Evolutionary conservation across 345 rosid genomes (phyloP), one percentile per base, ranked within the genome.

Genomic region (Sonneratia caseolaris): DNA sequence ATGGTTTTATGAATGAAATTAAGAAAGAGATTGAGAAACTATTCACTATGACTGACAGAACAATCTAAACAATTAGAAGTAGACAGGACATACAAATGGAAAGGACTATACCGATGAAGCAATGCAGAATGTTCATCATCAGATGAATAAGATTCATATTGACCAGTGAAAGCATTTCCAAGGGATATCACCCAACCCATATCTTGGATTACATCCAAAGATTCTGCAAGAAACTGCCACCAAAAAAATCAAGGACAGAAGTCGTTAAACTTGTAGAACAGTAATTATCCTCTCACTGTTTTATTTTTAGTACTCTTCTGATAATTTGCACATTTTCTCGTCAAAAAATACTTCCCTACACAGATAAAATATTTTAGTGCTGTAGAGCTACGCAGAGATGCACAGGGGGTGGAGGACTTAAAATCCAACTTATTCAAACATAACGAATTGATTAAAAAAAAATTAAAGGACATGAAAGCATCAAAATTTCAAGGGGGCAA

Each of bases 121-220:
- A 94, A 84, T 67, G 90, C 97, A 70, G 93, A 77, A 82, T 91
- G 98, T 80, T 91, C 98, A 79, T 94, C 93, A 51, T 88, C 87
- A 47, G 90, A 84, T 37, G 75, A 69, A 71, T 91, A 94, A 69
- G 88, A 93, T 73, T 61, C 86, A 77, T 94, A 94, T 76, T 94
- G 98, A 74, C 82, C 80, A 64, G 93, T 75, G 72, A 94, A 91
- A 74, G 88, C 87, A 88, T 90, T 88, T 81, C 96, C 98, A 67
- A 94, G 91, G 75, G 96, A 89, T 73, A 87, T 82, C 75, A 87
- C 76, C 98, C 97, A 94, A 75, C 86, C 88, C 68, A 70, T 77
- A 78, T 88, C 97, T 79, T 94, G 91, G 76, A 88, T 88, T 79
- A 94, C 98, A 78, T 94, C 98, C 81, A 94, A 83, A 51, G 98